Conservation (phyloP, 1,284 basidiomycete species). For the Moniliophthora roreri region DNA sequence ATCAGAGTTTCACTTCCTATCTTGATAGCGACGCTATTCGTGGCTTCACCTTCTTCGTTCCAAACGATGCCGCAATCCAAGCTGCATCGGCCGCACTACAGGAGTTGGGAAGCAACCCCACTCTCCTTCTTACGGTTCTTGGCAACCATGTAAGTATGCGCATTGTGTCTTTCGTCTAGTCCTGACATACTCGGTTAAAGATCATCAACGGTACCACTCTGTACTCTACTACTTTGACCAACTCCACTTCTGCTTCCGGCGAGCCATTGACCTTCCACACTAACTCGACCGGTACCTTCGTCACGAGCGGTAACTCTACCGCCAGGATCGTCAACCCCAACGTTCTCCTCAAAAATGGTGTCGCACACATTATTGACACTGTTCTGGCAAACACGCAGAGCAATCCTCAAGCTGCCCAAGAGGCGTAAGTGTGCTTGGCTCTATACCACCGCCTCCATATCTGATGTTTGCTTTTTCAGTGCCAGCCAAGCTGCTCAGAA, state of each 20-base stretch:
- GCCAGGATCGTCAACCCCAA: slow-evolving; percentile 64
- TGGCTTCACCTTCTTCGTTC: slow-evolving; percentile 77
- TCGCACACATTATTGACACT: slow-evolving; percentile 67
- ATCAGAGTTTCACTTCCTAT: slow-evolving; percentile 34
- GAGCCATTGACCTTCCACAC: slow-evolving; percentile 50
- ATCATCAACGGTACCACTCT: slow-evolving; percentile 68
- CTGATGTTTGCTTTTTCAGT: no score
- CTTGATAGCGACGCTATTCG: slow-evolving; percentile 33
- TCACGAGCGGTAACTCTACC: slow-evolving; percentile 48
- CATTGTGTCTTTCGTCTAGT: slow-evolving; percentile 1
- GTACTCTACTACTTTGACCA: slow-evolving; percentile 58
- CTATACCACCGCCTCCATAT: no score
- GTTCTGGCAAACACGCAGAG: slow-evolving; percentile 57
- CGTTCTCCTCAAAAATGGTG: slow-evolving; percentile 69
- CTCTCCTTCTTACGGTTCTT: slow-evolving; percentile 46
- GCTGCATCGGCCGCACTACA: slow-evolving; percentile 33
- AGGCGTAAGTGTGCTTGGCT: slow-evolving; percentile 44
- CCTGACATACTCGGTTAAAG: slow-evolving; percentile 28
- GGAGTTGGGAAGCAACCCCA: slow-evolving; percentile 42
- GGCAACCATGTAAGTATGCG: slow-evolving; percentile 57
- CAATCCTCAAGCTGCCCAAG: slow-evolving; percentile 51
- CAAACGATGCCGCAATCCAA: slow-evolving; percentile 51
- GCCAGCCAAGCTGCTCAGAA: no score
- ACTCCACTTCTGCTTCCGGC: slow-evolving; percentile 60
- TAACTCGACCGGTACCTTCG: slow-evolving; percentile 64